Base-by-base conservation (phyloP, 352 stramenopile genomes). In the Globisporangium paroecandrum region DNA sequence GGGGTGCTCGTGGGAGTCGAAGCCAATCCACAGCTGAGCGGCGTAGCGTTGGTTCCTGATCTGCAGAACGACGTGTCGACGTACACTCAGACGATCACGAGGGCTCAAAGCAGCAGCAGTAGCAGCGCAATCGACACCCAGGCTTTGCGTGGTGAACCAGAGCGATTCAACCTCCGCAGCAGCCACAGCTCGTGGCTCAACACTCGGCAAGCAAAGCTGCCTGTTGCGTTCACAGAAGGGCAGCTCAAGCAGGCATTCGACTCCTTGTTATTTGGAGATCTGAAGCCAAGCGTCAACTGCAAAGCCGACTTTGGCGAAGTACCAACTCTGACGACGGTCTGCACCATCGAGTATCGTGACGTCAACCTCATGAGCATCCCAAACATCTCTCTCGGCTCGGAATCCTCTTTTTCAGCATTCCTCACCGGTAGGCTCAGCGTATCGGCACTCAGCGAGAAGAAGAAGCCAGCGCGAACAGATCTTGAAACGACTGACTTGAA, bases 1-100 rank as follows among this genome's bases (percentile, higher is more conserved):
- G 68, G 71, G 2, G 68, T 70, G 62, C 29, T 81, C 24, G 12
- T 81, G 34, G 72, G 69, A 7, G 46, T 81, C 13, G 72, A 73
- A 29, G 53, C 15, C 59, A 41, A 53, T 20, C 18, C 25, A 15
- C 41, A 34, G 4, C 25, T n/a, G 41, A 64, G 27, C 43, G 46
- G 43, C 22, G 18, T 24, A 5, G 18, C 25, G 4, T 29, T 62
- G 49, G 25, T 36, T 4, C 29, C 24, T 18, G 24, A 49, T 4
- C 46, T 32, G 7, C 25, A 22, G 13, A 20, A 58, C 22, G 25
- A 64, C 12, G 32, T 22, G 15, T 53, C 22, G 22, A 51, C 59
- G 18, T 64, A 71, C 53, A 29, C 66, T 2, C 66, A 71, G 43
- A 67, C 51, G 41, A 53, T 71, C 58, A 66, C 49, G 58, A 41